Conservation (phyloP, 78 protist genomes). For the Mantamonas sphyraenae region DNA sequence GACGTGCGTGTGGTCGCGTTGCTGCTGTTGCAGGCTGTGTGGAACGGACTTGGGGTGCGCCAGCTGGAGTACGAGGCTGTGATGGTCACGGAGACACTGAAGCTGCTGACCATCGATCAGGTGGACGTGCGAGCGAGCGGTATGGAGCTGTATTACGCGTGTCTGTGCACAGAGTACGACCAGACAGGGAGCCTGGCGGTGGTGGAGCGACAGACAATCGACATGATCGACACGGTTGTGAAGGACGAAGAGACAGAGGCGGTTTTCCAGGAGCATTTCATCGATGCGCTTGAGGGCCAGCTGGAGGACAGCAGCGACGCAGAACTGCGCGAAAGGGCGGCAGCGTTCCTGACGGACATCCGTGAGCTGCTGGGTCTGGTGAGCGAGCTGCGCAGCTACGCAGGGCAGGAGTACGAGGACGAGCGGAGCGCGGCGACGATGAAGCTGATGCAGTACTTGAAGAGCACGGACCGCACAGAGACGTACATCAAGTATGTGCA, state of each 20-base stretch:
- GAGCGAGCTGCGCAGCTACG: neutral
- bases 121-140: too few species aligned
- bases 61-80: neutral
- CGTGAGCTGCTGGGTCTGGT: neutral
- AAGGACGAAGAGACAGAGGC: neutral
- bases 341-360: neutral
- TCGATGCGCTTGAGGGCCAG: neutral
- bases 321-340: neutral
- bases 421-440: neutral
- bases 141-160: too few species aligned
- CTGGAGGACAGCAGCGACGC: neutral
- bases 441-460: constrained; percentile 7
- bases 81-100: neutral
- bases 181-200: too few species aligned
- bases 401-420: constrained; percentile 1
- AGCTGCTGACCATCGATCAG: neutral
- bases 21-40: neutral
- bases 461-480: constrained; percentile 52
- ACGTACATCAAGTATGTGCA: constrained; percentile 58
- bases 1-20: neutral
- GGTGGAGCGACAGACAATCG: neutral
- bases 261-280: neutral
- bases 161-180: too few species aligned
- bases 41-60: neutral
- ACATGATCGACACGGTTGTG: neutral